These are phyloP conservation scores for Diaporthe vaccinii DNA, from an alignment of 2,329 filamentous ascomycete species.

Conservation along the genomic window DNA sequence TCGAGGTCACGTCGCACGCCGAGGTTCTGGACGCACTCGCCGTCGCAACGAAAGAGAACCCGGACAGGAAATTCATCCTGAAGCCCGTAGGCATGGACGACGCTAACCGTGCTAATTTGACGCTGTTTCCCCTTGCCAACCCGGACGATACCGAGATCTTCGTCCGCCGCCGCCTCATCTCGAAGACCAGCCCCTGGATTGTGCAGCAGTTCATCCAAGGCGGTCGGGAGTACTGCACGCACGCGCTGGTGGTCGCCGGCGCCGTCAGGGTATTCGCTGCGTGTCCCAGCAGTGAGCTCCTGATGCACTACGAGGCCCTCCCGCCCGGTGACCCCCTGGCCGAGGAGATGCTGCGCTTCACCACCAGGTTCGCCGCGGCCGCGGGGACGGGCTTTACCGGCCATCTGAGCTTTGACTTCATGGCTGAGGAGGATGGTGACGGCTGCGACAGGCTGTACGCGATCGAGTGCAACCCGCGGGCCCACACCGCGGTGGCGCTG, in stretches of 20 bases:
- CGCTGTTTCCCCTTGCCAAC: conserved; percentile 70
- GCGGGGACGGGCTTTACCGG: conserved; percentile 67
- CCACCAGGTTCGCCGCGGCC: conserved; percentile 66
- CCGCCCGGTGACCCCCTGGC: conserved; percentile 66
- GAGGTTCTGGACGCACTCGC: conserved; percentile 68
- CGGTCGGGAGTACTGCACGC: conserved; percentile 78
- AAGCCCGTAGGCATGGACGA: conserved; percentile 77
- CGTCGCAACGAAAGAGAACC: conserved; percentile 42
- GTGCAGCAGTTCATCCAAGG: conserved; percentile 76
- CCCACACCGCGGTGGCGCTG: conserved; percentile 76
- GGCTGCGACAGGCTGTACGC: conserved; percentile 66
- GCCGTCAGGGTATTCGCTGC: conserved; percentile 75
- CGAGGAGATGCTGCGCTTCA: conserved; percentile 75
- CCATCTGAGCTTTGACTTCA: conserved; percentile 80
- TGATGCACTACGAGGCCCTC: conserved; percentile 77
- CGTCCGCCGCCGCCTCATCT: conserved; percentile 68
- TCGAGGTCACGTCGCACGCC: conserved; percentile 65
- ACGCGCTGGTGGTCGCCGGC: conserved; percentile 76
- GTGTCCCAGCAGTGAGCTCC: conserved; percentile 72
- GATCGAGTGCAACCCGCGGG: conserved; percentile 80
- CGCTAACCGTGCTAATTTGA: conserved; percentile 71
- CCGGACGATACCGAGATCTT: conserved; percentile 66
- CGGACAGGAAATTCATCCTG: conserved; percentile 69
- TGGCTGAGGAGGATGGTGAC: conserved; percentile 64
- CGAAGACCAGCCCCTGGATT: conserved; percentile 70